Evolutionary conservation across 768 basidiomycete genomes (phyloP).

Genomic region (Boletus rubropictus): DNA sequence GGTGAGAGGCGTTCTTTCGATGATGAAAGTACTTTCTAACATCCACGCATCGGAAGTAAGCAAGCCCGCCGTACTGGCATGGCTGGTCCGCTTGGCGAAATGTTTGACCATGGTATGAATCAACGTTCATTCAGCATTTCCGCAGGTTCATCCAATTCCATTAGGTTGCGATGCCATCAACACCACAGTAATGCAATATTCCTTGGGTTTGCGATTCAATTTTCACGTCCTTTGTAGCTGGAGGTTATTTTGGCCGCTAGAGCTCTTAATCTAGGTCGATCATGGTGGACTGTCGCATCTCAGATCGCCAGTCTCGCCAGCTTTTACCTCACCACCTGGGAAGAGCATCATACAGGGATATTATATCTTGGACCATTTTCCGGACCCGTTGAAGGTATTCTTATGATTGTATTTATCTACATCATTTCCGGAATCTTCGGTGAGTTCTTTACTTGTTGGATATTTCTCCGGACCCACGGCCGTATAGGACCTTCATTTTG

Average conservation of each 20-base stretch:
- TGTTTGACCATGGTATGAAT: slow-evolving; percentile 90
- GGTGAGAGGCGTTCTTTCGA: slow-evolving; percentile 39
- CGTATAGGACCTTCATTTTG: slow-evolving; percentile 68
- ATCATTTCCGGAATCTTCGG: slow-evolving; percentile 73
- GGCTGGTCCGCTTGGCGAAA: slow-evolving; percentile 95
- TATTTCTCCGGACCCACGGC: neutral
- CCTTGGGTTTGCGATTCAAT: neutral
- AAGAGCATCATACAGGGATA: slow-evolving; percentile 87
- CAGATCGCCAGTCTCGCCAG: slow-evolving; percentile 65
- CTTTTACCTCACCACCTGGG: slow-evolving; percentile 75
- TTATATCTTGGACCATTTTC: slow-evolving; percentile 91
- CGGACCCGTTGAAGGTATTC: slow-evolving; percentile 93
- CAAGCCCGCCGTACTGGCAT: slow-evolving; percentile 94
- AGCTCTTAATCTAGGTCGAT: slow-evolving; percentile 86
- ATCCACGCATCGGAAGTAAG: slow-evolving; percentile 47
- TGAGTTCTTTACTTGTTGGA: slow-evolving; percentile 23
- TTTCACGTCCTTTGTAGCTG: slow-evolving; percentile 45
- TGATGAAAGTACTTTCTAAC: slow-evolving; percentile 3
- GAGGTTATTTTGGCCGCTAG: slow-evolving; percentile 78
- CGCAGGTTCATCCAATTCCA: neutral
- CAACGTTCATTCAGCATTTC: neutral
- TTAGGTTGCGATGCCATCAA: slow-evolving; percentile 89
- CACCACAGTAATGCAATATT: slow-evolving; percentile 60
- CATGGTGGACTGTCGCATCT: slow-evolving; percentile 95
- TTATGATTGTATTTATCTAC: slow-evolving; percentile 77